Conservation (phyloP, 2,329 filamentous ascomycete genomes). For the Grosmannia clavigera region DNA sequence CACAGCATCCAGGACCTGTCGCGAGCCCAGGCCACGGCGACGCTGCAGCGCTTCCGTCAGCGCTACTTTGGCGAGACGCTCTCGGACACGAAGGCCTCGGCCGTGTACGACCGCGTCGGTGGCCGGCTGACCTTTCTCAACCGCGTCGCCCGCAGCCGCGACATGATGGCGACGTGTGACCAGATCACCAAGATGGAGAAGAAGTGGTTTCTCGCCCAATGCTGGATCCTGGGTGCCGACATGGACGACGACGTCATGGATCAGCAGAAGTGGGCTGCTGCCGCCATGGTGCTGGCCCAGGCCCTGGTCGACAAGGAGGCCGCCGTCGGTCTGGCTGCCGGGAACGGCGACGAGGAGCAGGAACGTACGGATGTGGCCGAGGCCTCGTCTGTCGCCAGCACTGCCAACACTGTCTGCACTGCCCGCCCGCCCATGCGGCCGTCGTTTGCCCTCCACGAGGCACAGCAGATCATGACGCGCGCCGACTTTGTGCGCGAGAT, state of each 20-base stretch:
- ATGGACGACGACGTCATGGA: constrained; percentile 60
- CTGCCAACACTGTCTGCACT: neutral
- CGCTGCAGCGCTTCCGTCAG: constrained; percentile 66
- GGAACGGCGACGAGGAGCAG: neutral
- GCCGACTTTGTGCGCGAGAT: constrained; percentile 89
- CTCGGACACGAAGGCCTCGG: constrained; percentile 44
- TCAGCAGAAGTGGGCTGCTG: constrained; percentile 83
- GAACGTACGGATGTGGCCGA: neutral
- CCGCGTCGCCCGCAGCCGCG: constrained; percentile 69
- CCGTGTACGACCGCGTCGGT: constrained; percentile 78
- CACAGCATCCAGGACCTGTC: constrained; percentile 74
- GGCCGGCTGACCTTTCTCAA: constrained; percentile 81
- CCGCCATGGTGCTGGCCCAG: constrained; percentile 79
- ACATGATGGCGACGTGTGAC: constrained; percentile 69
- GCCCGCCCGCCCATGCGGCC: constrained; percentile 50
- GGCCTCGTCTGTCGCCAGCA: neutral
- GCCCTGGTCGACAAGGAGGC: constrained; percentile 77
- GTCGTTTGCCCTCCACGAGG: constrained; percentile 66
- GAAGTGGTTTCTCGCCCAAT: constrained; percentile 67
- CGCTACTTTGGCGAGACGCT: constrained; percentile 60
- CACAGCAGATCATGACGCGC: constrained; percentile 87
- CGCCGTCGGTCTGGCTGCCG: constrained; percentile 23
- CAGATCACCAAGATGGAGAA: constrained; percentile 55
- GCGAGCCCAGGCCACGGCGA: constrained; percentile 63
- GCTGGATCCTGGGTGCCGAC: constrained; percentile 58